These are phyloP conservation scores for Aurantiochytrium sp. DNA, from an alignment of 108 stramenopile genomes.

Conservation along the genomic window DNA sequence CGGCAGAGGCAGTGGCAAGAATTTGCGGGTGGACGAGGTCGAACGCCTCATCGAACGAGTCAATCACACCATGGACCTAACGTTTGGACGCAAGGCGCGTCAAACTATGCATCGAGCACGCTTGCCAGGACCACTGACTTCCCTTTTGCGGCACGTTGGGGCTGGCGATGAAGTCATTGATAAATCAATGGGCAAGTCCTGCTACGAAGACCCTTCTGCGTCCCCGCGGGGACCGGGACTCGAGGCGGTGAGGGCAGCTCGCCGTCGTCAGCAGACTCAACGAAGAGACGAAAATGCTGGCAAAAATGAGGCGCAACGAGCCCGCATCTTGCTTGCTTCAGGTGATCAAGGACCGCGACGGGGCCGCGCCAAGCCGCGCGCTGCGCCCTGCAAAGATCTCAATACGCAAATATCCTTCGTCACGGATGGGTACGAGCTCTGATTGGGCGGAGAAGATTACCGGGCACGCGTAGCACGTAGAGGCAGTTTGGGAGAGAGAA, in stretches of 20 bases:
- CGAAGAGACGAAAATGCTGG: background rate
- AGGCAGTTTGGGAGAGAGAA: no score
- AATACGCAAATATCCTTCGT: background rate
- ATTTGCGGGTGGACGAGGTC: background rate
- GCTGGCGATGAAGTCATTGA: background rate
- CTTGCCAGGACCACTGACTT: background rate
- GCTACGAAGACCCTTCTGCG: background rate
- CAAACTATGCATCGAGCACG: background rate
- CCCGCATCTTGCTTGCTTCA: no score
- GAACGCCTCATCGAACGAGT: background rate
- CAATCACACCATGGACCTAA: background rate
- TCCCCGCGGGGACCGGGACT: background rate
- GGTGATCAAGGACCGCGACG: background rate
- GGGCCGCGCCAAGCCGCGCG: background rate
- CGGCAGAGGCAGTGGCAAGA: background rate
- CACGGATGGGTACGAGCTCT: background rate
- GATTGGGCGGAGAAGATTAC: background rate
- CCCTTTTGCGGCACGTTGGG: background rate
- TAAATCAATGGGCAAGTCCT: background rate
- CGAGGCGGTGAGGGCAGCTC: background rate
- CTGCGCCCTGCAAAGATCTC: background rate
- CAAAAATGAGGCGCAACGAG: background rate
- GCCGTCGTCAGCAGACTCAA: background rate
- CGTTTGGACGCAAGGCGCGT: background rate
- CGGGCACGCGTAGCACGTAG: no score